Percentiles rank a stretch among this genome's conserved stretches.
phyloP scores from a whole-genome alignment of 179 eudicot genomes.

The Corrigiola litoralis region DNA sequence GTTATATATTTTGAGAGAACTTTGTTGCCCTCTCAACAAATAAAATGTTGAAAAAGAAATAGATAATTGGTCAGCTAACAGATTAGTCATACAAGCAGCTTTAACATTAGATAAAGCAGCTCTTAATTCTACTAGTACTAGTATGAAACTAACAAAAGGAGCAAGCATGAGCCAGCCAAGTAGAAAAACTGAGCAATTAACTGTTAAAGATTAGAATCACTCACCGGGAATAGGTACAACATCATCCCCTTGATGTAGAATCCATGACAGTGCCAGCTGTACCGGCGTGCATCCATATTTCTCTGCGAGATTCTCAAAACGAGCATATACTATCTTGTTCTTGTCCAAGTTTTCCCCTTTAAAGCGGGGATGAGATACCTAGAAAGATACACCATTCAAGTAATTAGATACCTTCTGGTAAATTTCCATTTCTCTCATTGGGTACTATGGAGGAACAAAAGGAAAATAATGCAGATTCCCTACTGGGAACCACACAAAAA shows the following conservation, averaged over 20 bases:
- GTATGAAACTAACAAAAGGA: not conserved
- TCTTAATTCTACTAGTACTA: too few relatives aligned
- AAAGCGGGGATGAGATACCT: slow-evolving; percentile 30
- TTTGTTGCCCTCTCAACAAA: too few relatives aligned
- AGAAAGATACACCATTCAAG: not conserved
- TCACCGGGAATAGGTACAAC: slow-evolving; percentile 70
- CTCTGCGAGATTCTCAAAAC: slow-evolving; percentile 27
- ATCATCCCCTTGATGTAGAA: slow-evolving; percentile 68
- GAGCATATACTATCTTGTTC: slow-evolving; percentile 23
- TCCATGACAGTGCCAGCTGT: slow-evolving; percentile 67
- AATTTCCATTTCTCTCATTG: not conserved
- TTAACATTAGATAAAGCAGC: too few relatives aligned
- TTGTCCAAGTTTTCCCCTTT: slow-evolving; percentile 26
- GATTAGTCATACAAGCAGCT: too few relatives aligned
- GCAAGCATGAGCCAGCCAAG: not conserved
- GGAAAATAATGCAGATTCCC: not conserved
- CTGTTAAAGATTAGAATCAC: not conserved
- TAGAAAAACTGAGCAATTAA: too few relatives aligned
- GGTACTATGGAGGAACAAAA: not conserved
- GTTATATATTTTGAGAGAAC: too few relatives aligned
- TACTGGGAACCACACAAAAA: too few relatives aligned
- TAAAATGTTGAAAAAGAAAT: too few relatives aligned
- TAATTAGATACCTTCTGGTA: not conserved
- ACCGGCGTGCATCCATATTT: slow-evolving; percentile 54
- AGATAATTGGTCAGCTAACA: too few relatives aligned